These are phyloP conservation scores for Linnemannia hyalina DNA, from an alignment of 192 early-diverging fungal genomes.

Conservation along the genomic window DNA sequence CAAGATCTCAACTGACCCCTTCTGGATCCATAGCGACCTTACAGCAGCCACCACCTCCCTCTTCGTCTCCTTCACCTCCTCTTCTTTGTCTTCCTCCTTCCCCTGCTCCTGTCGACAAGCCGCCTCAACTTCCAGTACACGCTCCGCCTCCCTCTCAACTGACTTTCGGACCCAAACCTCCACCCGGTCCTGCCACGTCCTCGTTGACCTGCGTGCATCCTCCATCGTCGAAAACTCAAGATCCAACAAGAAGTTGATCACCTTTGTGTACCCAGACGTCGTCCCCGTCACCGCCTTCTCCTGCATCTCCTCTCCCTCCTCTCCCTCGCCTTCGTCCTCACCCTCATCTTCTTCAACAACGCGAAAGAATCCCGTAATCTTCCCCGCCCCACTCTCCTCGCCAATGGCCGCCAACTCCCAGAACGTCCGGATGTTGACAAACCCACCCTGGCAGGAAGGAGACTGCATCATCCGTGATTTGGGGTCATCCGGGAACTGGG, in stretches of 20 bases:
- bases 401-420: conserved; percentile 77
- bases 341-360: conserved; percentile 19
- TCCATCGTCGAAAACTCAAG: conserved; percentile 37
- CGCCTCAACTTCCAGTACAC: not conserved
- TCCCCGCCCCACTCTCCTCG: conserved; percentile 82
- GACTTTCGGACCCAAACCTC: not conserved
- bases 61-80: not conserved
- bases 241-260: conserved; percentile 31
- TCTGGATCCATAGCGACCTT: conserved; percentile 10
- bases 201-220: conserved; percentile 4
- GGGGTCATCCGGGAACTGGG: conserved; percentile 44
- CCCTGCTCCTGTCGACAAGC: not conserved
- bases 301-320: not conserved
- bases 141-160: not conserved
- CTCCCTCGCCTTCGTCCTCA: not conserved
- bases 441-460: conserved; percentile 21
- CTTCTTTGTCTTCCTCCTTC: not conserved
- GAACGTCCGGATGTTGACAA: conserved; percentile 56
- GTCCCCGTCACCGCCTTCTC: not conserved
- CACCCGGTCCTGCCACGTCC: conserved; percentile 16
- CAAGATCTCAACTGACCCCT: not conserved
- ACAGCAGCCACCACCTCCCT: not conserved
- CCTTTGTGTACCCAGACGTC: conserved; percentile 21
- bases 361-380: conserved; percentile 75
- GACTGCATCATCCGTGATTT: conserved; percentile 48